Conservation (phyloP, 192 early-diverging fungal genomes). For the Backusella mclennaniae region DNA sequence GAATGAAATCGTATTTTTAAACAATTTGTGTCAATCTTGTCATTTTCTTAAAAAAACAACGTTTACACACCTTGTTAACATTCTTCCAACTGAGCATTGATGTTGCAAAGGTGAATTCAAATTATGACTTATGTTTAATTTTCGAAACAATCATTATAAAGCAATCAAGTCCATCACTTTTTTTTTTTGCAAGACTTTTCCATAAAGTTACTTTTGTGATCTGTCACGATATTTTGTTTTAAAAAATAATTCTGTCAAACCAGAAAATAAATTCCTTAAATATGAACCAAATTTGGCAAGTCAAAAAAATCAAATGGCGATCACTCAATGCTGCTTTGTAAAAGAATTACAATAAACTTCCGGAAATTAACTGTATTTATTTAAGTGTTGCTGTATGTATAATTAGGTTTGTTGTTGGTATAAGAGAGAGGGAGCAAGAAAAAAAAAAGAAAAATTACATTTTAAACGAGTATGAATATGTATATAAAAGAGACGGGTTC, state of each 20-base stretch:
- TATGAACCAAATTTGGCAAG: not conserved
- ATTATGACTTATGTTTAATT: not conserved
- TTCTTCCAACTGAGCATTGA: no score
- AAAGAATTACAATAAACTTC: not conserved
- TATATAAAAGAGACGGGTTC: not conserved
- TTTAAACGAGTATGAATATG: not conserved
- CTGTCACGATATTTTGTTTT: not conserved
- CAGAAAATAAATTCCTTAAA: not conserved
- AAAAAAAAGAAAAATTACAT: not conserved
- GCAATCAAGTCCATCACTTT: not conserved
- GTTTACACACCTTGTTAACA: not conserved
- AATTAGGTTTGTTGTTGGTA: not conserved
- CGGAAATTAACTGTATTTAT: not conserved
- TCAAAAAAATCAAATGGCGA: slow-evolving; percentile 2
- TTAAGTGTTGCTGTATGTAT: not conserved
- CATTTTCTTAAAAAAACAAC: not conserved
- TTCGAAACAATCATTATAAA: not conserved
- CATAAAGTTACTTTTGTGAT: not conserved
- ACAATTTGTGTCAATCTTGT: no score
- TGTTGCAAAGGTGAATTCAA: no score
- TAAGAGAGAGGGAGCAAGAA: not conserved
- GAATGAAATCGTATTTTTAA: no score
- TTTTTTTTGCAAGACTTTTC: not conserved
- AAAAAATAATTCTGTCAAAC: not conserved
- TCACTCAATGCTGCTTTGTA: not conserved